These are phyloP conservation scores for Berberis thunbergii DNA, from an alignment of 164 flowering plant species.

Conservation along the genomic window DNA sequence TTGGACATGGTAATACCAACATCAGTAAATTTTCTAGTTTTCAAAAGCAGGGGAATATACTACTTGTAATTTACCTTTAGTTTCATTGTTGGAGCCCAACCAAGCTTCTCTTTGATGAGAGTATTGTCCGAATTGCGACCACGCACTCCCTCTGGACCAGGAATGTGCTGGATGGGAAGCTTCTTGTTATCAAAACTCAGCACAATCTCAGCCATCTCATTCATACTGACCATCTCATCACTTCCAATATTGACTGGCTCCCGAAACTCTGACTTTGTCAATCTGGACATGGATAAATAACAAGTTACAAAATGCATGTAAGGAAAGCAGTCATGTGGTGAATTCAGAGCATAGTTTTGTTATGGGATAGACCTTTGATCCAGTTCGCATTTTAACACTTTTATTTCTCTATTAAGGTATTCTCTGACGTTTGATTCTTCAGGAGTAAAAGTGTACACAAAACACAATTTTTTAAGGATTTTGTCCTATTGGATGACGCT, in stretches of 20 bases:
- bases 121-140: conserved; percentile 97
- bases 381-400: too few species aligned
- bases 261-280: conserved; percentile 91
- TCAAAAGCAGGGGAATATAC: neutral
- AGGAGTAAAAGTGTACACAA: too few species aligned
- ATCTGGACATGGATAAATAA: conserved; percentile 26
- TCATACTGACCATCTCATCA: conserved; percentile 99
- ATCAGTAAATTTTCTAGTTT: neutral
- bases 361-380: too few species aligned
- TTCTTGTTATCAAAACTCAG: conserved; percentile 76
- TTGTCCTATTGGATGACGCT: too few species aligned
- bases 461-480: too few species aligned
- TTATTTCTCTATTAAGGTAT: too few species aligned
- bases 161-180: conserved; percentile 91
- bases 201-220: conserved; percentile 97
- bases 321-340: neutral
- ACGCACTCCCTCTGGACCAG: conserved; percentile 95
- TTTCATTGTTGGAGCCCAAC: conserved; percentile 96
- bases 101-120: conserved; percentile 85
- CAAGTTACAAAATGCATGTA: neutral
- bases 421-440: too few species aligned
- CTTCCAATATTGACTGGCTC: conserved; percentile 98
- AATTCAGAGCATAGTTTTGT: too few species aligned
- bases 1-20: conserved; percentile 1
- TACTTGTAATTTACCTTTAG: conserved; percentile 49